Evolutionary conservation across 2,329 filamentous ascomycete genomes (phyloP).

Genomic region (Alternaria dauci): DNA sequence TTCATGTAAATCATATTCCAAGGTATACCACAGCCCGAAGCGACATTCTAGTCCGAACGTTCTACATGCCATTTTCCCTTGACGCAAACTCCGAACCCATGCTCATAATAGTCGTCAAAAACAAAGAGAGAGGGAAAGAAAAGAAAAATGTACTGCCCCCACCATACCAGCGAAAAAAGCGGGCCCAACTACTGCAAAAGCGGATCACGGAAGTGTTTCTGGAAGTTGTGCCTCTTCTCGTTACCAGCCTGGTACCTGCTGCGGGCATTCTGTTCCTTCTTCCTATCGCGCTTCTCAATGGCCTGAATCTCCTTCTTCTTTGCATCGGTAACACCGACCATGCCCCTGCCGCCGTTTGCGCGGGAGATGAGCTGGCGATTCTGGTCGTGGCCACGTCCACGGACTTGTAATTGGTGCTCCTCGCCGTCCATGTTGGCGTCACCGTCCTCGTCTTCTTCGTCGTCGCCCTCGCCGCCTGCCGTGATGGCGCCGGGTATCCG

Average conservation of each 20-base stretch:
- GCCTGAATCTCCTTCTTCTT: slow-evolving; percentile 74
- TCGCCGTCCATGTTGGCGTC: slow-evolving; percentile 44
- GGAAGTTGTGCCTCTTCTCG: slow-evolving; percentile 78
- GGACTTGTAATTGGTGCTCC: slow-evolving; percentile 22
- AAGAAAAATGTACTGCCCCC: not conserved
- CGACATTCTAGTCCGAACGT: not conserved
- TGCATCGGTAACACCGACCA: slow-evolving; percentile 78
- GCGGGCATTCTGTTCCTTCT: slow-evolving; percentile 68
- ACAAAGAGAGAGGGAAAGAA: too few species aligned
- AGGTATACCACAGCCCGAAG: not conserved
- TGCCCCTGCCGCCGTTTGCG: slow-evolving; percentile 76
- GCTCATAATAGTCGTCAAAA: not conserved
- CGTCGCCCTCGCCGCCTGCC: slow-evolving; percentile 52
- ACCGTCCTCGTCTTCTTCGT: slow-evolving; percentile 56
- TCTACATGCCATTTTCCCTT: not conserved
- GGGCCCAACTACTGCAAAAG: slow-evolving; percentile 56
- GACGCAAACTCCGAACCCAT: not conserved
- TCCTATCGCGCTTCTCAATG: slow-evolving; percentile 74
- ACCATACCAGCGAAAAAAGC: too few species aligned
- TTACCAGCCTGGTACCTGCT: slow-evolving; percentile 71
- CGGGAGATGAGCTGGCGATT: slow-evolving; percentile 62
- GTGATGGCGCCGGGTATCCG: slow-evolving; percentile 56
- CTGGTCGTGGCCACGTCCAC: slow-evolving; percentile 47
- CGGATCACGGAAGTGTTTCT: slow-evolving; percentile 75
- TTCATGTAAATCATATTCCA: not conserved